These are phyloP conservation scores for Camellia oleifera DNA, from an alignment of 179 eudicot species.

Conservation along the genomic window DNA sequence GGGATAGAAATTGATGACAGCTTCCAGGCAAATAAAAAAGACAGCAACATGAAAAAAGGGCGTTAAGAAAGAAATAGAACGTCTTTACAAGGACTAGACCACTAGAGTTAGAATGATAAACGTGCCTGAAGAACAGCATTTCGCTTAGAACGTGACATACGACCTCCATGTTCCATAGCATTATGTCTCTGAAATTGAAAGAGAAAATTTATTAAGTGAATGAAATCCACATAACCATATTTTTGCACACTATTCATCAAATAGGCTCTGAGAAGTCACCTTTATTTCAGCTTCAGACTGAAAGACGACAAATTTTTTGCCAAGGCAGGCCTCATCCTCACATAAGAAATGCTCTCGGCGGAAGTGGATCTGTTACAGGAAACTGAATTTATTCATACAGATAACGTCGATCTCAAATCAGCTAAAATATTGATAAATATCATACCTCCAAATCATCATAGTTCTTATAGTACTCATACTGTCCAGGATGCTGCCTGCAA, in stretches of 20 bases:
- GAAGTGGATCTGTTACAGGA: slow-evolving; percentile 57
- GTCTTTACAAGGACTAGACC: neutral
- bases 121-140: slow-evolving; percentile 89
- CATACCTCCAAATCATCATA: slow-evolving; percentile 95
- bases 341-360: slow-evolving; percentile 67
- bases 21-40: neutral
- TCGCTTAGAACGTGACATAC: slow-evolving; percentile 93
- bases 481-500: slow-evolving; percentile 90
- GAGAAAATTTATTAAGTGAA: slow-evolving; percentile 12
- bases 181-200: slow-evolving; percentile 69
- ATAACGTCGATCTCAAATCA: slow-evolving; percentile 14
- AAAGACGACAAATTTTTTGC: slow-evolving; percentile 75
- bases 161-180: slow-evolving; percentile 94
- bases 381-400: neutral
- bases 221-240: neutral
- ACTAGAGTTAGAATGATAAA: neutral
- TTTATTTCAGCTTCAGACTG: slow-evolving; percentile 78
- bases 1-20: neutral
- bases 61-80: neutral
- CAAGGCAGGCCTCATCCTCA: slow-evolving; percentile 84
- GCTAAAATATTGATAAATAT: neutral
- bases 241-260: neutral
- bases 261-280: slow-evolving; percentile 37
- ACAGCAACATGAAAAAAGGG: neutral
- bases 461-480: slow-evolving; percentile 77